Evolutionary conservation across 2,329 filamentous ascomycete species (phyloP).

Genomic region (Rutstroemia sp.): DNA sequence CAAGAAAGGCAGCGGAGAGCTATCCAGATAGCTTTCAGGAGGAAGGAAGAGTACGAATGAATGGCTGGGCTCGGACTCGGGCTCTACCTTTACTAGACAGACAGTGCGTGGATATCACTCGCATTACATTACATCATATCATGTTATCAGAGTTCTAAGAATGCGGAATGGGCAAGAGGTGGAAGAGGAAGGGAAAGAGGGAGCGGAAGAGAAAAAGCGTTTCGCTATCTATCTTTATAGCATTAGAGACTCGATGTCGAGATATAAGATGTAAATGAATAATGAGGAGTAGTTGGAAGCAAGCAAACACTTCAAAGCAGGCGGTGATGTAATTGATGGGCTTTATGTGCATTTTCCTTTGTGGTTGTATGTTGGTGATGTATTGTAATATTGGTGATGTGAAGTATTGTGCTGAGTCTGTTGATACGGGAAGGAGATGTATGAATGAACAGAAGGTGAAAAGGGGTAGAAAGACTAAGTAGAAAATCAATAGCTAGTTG

Average conservation of each 20-base stretch:
- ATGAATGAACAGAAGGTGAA: too few species aligned
- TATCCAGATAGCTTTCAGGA: not conserved
- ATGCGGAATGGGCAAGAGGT: not conserved
- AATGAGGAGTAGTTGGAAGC: not conserved
- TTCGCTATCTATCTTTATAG: not conserved
- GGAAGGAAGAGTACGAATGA: not conserved
- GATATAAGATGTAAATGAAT: not conserved
- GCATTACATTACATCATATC: not conserved
- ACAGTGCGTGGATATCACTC: too few species aligned
- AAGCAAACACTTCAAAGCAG: not conserved
- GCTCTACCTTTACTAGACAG: too few species aligned
- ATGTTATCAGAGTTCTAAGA: not conserved
- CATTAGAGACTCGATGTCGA: not conserved
- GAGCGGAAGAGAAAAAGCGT: not conserved
- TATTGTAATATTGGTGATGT: too few species aligned
- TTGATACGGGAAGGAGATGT: too few species aligned
- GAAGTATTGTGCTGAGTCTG: too few species aligned
- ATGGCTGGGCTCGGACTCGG: too few species aligned
- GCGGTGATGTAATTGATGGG: too few species aligned
- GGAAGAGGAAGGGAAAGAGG: not conserved
- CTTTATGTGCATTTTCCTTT: too few species aligned
- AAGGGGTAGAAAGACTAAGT: too few species aligned
- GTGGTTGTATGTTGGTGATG: too few species aligned
- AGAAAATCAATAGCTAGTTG: too few species aligned
- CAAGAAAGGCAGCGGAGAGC: not conserved